Conservation (phyloP, 306 rosid genomes). For the Cicer bijugum region DNA sequence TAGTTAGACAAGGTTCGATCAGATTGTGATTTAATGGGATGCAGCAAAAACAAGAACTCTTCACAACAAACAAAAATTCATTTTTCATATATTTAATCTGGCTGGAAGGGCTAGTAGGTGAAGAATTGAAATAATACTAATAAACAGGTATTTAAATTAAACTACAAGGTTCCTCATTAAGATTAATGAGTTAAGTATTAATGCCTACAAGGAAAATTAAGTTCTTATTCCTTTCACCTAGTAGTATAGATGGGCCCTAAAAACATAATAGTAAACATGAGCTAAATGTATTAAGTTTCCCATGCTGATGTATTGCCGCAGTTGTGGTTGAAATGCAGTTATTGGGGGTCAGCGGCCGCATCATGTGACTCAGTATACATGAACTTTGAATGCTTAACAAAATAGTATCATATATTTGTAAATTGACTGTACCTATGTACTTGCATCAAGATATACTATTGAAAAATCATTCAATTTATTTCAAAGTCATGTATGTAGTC, state of each 20-base stretch:
- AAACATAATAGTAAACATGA: background rate
- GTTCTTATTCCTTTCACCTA: too few relatives aligned
- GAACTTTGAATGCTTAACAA: slow-evolving; percentile 1
- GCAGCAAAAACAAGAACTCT: too few relatives aligned
- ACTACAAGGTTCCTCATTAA: background rate
- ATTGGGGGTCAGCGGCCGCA: background rate
- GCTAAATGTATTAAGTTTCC: too few relatives aligned
- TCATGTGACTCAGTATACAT: background rate
- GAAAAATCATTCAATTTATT: slow-evolving; percentile 6
- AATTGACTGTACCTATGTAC: background rate
- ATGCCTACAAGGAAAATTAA: background rate
- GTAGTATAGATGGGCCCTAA: background rate
- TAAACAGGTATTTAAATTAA: background rate
- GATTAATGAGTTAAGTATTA: background rate
- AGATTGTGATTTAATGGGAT: background rate
- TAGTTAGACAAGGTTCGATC: slow-evolving; percentile 32
- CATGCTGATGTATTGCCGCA: too few relatives aligned
- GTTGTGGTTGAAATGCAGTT: background rate
- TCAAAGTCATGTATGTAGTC: slow-evolving; percentile 20
- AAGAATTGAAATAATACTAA: background rate
- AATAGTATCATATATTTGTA: slow-evolving; percentile 6
- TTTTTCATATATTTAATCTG: background rate
- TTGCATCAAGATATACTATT: slow-evolving; percentile 17
- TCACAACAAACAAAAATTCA: too few relatives aligned
- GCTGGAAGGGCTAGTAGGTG: background rate